Evolutionary conservation across 169 alveolate genomes (phyloP).

Genomic region (Plasmodium vinckei): DNA sequence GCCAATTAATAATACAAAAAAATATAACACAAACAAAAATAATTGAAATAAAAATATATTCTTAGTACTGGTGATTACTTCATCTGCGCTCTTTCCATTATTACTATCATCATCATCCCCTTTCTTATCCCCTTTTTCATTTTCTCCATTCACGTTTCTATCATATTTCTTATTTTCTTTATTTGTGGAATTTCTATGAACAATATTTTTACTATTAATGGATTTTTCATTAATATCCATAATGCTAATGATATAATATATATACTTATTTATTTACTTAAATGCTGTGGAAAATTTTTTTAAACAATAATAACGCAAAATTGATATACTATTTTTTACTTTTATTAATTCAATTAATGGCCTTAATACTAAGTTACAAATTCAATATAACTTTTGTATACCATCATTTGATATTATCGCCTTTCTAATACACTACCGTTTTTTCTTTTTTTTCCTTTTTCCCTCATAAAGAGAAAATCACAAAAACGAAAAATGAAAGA

Average conservation of each 20-base stretch:
- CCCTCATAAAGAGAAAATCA: background rate
- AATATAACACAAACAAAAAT: constrained; percentile 37
- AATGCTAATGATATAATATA: background rate
- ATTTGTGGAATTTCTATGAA: background rate
- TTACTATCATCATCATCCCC: background rate
- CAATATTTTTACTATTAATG: constrained; percentile 1
- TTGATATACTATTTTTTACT: too few relatives aligned
- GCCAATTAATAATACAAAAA: constrained; percentile 68
- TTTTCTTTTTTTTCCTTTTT: too few relatives aligned
- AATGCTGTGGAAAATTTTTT: too few relatives aligned
- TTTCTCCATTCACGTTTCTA: constrained; percentile 7
- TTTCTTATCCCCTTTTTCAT: constrained; percentile 11
- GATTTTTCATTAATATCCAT: constrained; percentile 52
- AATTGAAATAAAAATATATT: constrained; percentile 60
- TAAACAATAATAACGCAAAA: too few relatives aligned
- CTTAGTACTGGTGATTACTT: constrained; percentile 11
- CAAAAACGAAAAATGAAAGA: constrained; percentile 1
- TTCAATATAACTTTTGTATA: too few relatives aligned
- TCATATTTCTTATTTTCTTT: background rate
- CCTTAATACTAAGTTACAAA: too few relatives aligned
- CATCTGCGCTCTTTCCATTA: constrained; percentile 18
- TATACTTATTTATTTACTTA: too few relatives aligned
- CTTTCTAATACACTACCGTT: too few relatives aligned
- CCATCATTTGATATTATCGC: too few relatives aligned
- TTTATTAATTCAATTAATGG: too few relatives aligned